Evolutionary conservation across 2,329 filamentous ascomycete species (phyloP), one percentile per base, ranked within the genome.

Genomic region (Fusarium sp.): DNA sequence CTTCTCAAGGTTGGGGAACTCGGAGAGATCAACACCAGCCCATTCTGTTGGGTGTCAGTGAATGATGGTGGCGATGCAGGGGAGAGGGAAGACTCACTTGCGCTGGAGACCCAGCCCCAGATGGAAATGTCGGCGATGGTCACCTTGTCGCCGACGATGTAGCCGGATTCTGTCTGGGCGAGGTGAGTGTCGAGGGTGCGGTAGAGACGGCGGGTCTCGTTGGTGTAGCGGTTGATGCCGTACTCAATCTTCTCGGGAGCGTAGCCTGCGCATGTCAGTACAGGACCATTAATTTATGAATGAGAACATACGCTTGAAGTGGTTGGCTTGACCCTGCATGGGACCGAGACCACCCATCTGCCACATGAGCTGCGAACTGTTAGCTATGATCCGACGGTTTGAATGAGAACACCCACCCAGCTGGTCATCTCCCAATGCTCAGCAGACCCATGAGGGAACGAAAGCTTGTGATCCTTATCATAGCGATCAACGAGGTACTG

Each of bases 401-500:
- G 12, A 15, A 23, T 21, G 29, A 48, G 23, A 27, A 31, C 60
- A 78, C 82, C 60, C 72, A 89, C 87, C 93, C 94, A 97, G 83
- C 89, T 95, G 78, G 90, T 93, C 79, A 90, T 88, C 81, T 97
- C 93, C 82, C 92, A 94, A 80, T 91, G 89, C 82, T 97, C 94
- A 51, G 90, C 86, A 11, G 89, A 89, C 18, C 90, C 94, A 27
- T 82, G 83, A 0, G 94, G 92, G 79, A 93, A 97, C 48, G 91
- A 94, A 66, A 97, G 88, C 84, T 94, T 95, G 85, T 96, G 84
- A 59, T 95, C 92, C 33, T 86, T 87, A 81, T 97, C 94, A 80
- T 97, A 97, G 66, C 90, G 88, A 58, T 94, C 92, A 23, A 92
- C 90, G 10, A 97, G 88, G 80, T 97, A 97, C 81, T 94, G 90